A percentile compares a stretch with the other conserved stretches of the same genome.
phyloP scores from a whole-genome alignment of 805 yeast species.

The Yamadazyma insecticola region DNA sequence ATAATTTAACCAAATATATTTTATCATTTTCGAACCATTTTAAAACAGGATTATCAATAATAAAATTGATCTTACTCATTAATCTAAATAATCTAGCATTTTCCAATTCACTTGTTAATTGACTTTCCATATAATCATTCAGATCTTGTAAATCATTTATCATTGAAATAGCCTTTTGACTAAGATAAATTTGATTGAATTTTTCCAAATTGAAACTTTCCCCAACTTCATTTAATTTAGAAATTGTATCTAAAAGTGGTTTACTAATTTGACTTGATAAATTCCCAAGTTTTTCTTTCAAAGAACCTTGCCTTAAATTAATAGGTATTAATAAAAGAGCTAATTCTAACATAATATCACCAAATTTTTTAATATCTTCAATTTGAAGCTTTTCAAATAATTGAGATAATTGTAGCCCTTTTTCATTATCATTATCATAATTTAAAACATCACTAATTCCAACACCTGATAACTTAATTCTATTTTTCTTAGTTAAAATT shows the following conservation, averaged over 20 bases:
- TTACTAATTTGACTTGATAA: slow-evolving; percentile 29
- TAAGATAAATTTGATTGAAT: slow-evolving; percentile 21
- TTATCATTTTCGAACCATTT: slow-evolving; percentile 74
- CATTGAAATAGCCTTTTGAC: slow-evolving; percentile 24
- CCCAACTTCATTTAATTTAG: slow-evolving; percentile 21
- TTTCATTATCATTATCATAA: slow-evolving; percentile 20
- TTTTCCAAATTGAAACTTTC: slow-evolving; percentile 18
- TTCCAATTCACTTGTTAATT: slow-evolving; percentile 71
- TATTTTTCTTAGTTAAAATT: slow-evolving; percentile 64
- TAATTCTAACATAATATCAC: slow-evolving; percentile 54
- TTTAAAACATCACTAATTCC: slow-evolving; percentile 68
- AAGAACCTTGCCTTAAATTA: slow-evolving; percentile 14
- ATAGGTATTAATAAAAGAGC: slow-evolving; percentile 36
- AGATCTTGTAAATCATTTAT: slow-evolving; percentile 48
- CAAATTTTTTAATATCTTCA: slow-evolving; percentile 57
- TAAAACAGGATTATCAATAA: slow-evolving; percentile 58
- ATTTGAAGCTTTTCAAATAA: slow-evolving; percentile 33
- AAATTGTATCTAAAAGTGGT: slow-evolving; percentile 41
- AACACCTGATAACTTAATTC: slow-evolving; percentile 66
- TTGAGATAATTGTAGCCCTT: not conserved
- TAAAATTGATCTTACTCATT: slow-evolving; percentile 73
- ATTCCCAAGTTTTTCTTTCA: slow-evolving; percentile 12
- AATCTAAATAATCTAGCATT: slow-evolving; percentile 84
- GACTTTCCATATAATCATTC: slow-evolving; percentile 57
- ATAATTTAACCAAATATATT: slow-evolving; percentile 56